Evolutionary conservation across 2,329 filamentous ascomycete species (phyloP).

Genomic region (Fusarium sp.): DNA sequence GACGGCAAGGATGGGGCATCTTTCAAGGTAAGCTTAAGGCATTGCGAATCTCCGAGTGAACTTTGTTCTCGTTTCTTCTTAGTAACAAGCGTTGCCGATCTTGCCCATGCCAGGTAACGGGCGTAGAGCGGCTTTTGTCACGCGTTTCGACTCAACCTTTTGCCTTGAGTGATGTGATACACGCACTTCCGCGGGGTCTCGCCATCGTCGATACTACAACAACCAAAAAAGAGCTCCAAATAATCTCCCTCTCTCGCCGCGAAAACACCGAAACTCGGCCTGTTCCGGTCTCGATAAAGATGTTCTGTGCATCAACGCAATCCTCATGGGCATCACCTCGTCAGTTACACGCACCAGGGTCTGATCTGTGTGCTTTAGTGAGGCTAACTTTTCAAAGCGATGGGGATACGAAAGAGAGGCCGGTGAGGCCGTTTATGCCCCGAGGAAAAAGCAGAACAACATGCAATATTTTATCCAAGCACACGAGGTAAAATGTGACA

Average conservation of each 20-base stretch:
- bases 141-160: constrained; percentile 18
- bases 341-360: constrained; percentile 16
- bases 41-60: constrained; percentile 30
- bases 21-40: constrained; percentile 41
- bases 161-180: constrained; percentile 20
- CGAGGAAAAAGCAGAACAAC: neutral
- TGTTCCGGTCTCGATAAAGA: constrained; percentile 1
- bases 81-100: constrained; percentile 20
- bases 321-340: constrained; percentile 14
- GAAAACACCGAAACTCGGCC: constrained; percentile 27
- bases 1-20: constrained; percentile 32
- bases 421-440: constrained; percentile 13
- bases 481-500: constrained; percentile 14
- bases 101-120: constrained; percentile 23
- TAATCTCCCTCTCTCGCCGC: constrained; percentile 15
- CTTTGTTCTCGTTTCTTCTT: constrained; percentile 10
- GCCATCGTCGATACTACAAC: neutral
- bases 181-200: constrained; percentile 18
- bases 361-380: constrained; percentile 24
- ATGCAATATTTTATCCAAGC: neutral
- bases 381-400: constrained; percentile 10
- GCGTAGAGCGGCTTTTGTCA: constrained; percentile 24
- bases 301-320: constrained; percentile 25
- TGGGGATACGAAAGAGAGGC: constrained; percentile 23
- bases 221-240: neutral